phyloP scores from a whole-genome alignment of 495 filamentous ascomycete species.

The Talaromyces proteolyticus region DNA sequence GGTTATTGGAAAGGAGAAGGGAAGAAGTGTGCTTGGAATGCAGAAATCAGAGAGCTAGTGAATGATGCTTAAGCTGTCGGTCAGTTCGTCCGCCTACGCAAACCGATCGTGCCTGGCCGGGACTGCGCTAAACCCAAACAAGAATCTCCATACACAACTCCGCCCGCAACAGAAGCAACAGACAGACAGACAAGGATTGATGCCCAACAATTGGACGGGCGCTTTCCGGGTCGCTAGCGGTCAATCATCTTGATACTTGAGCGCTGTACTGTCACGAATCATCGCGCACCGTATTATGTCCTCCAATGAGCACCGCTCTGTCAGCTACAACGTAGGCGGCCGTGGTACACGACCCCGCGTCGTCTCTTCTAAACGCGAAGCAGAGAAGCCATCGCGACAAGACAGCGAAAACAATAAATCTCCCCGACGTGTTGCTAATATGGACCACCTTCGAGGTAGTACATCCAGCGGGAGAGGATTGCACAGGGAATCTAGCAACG shows the following conservation, averaged over 20 bases:
- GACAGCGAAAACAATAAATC: constrained; percentile 14
- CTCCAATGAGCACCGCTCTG: constrained; percentile 35
- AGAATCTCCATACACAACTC: constrained; percentile 1
- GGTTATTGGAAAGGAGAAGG: neutral
- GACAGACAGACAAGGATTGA: too few species aligned
- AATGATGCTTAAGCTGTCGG: constrained; percentile 6
- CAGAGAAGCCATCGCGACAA: constrained; percentile 26
- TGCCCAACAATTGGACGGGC: too few species aligned
- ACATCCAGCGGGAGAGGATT: constrained; percentile 27
- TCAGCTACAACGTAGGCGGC: constrained; percentile 31
- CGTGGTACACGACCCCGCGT: constrained; percentile 40
- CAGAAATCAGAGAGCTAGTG: neutral
- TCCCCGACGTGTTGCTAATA: constrained; percentile 14
- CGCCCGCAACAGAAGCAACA: too few species aligned
- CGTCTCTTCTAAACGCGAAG: constrained; percentile 38
- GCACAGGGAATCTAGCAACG: constrained; percentile 25
- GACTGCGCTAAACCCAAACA: constrained; percentile 8
- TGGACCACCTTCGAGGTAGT: constrained; percentile 29
- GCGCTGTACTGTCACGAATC: too few species aligned
- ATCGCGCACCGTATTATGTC: constrained; percentile 31
- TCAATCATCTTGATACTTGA: too few species aligned
- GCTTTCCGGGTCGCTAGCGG: too few species aligned
- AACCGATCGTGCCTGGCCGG: constrained; percentile 8
- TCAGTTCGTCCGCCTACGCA: constrained; percentile 7
- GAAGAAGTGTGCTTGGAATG: neutral